A percentile compares a stretch with the other conserved stretches of the same genome.
phyloP scores from a whole-genome alignment of 2,329 filamentous ascomycete genomes.

The Aspergillus sp. region DNA sequence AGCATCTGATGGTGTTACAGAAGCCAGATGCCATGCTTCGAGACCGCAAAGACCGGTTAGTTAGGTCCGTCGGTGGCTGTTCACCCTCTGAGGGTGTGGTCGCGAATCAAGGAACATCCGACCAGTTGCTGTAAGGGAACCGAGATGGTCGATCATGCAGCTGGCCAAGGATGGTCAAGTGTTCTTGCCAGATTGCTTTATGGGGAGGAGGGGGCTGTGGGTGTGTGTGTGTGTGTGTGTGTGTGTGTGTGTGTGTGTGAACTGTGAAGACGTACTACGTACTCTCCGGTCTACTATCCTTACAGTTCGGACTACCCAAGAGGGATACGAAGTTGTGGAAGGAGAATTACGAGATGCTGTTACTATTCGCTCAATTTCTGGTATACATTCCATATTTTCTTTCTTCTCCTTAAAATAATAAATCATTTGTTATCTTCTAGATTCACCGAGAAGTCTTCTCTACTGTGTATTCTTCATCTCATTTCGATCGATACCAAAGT shows the following conservation, averaged over 20 bases:
- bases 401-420: too few species aligned
- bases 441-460: too few species aligned
- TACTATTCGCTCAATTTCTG: background rate
- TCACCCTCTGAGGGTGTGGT: background rate
- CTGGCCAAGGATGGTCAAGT: slow-evolving; percentile 6
- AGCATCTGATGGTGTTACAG: background rate
- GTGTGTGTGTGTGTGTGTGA: too few species aligned
- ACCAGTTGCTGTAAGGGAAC: slow-evolving; percentile 4
- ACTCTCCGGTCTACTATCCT: background rate
- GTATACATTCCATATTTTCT: too few species aligned
- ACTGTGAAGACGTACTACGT: background rate
- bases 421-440: too few species aligned
- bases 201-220: background rate
- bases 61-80: background rate
- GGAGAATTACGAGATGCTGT: background rate
- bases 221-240: background rate
- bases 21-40: background rate
- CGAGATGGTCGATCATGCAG: slow-evolving; percentile 9
- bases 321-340: background rate
- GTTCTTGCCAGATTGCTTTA: background rate
- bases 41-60: background rate
- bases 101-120: slow-evolving; percentile 4
- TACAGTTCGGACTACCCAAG: background rate
- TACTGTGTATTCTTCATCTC: too few species aligned
- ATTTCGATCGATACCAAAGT: too few species aligned